Conservation (phyloP, 495 filamentous ascomycete species). For the Penicillium parvum region DNA sequence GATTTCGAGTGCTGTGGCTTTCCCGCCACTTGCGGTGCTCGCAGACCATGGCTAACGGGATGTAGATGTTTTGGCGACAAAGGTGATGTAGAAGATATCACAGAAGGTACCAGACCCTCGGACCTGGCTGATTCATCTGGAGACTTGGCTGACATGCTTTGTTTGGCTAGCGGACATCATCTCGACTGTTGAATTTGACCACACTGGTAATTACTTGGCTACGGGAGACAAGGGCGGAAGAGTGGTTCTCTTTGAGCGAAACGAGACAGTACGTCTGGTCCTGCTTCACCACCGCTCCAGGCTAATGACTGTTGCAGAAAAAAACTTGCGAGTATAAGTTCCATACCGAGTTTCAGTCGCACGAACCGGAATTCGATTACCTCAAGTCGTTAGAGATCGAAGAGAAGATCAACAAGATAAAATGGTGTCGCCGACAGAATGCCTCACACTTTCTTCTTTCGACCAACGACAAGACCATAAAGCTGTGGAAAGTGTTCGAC, state of each 20-base stretch:
- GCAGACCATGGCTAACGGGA: slow-evolving; percentile 8
- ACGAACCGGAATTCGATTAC: slow-evolving; percentile 99
- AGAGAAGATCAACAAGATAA: slow-evolving; percentile 99
- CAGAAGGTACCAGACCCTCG: slow-evolving; percentile 68
- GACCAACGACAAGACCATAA: slow-evolving; percentile 99
- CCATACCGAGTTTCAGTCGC: slow-evolving; percentile 98
- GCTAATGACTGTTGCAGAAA: slow-evolving; percentile 62
- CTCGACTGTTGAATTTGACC: slow-evolving; percentile 98
- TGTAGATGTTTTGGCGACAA: slow-evolving; percentile 97
- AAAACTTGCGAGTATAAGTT: slow-evolving; percentile 99
- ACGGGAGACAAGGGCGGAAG: slow-evolving; percentile 97
- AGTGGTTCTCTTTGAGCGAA: slow-evolving; percentile 95
- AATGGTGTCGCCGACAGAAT: slow-evolving; percentile 98
- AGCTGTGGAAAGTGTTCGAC: slow-evolving; percentile 99
- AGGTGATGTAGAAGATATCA: slow-evolving; percentile 99
- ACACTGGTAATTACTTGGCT: slow-evolving; percentile 96
- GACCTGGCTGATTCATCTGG: slow-evolving; percentile 6
- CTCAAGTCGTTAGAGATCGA: slow-evolving; percentile 98
- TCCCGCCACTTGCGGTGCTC: background rate
- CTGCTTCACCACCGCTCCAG: slow-evolving; percentile 17
- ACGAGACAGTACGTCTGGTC: slow-evolving; percentile 69
- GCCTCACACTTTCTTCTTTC: slow-evolving; percentile 97
- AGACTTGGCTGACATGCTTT: slow-evolving; percentile 12
- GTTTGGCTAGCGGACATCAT: slow-evolving; percentile 82
- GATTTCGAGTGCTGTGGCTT: background rate